Evolutionary conservation across 768 basidiomycete species (phyloP), one percentile per base, ranked within the genome.

Genomic region (Auricularia sp.): DNA sequence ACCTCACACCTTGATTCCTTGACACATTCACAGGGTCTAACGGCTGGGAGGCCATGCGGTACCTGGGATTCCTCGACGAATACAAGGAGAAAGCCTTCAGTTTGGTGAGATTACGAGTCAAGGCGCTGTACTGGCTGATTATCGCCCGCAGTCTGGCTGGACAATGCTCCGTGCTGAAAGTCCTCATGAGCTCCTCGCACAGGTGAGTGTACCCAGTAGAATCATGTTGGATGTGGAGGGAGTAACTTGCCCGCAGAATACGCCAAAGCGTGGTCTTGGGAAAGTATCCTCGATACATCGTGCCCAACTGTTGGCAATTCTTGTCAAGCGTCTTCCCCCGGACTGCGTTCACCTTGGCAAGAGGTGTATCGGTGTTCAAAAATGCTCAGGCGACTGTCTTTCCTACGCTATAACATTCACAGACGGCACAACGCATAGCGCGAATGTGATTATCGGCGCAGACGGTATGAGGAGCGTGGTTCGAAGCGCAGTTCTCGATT

Each of bases 401-500:
- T 21, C 21, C 47, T 51, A 51, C 47, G 1, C 6, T 18, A 21
- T 51, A 6, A 6, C 11, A 18, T 51, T 51, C 10, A 16, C 14
- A 16, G 47, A 51, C 47, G 47, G 47, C 6, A 51, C 47, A 5
- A 51, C 16, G 47, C 47, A 51, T 51, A 18, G 5, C 6, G 47
- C 47, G 6, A 51, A 51, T 18, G 18, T 51, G 11, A 18, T 51
- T 18, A 51, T 51, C 18, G 47, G 47, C 47, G 47, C 63, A 16
- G 47, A 64, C 34, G 63, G 63, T 10, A 64, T 64, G n/a, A 54
- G 47, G 18, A 18, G 18, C 47, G 47, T 51, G 47, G 47, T 51
- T 5, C 14, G 47, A 21, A 16, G 18, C 18, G 14, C 47, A 6
- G 47, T 51, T 18, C 47, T 51, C 14, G 47, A 18, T 18, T 21